A percentile compares a stretch with the other conserved stretches of the same genome.
These are phyloP conservation scores for Diaporthe vexans DNA, from an alignment of 2,329 filamentous ascomycete genomes.

Conservation along the genomic window DNA sequence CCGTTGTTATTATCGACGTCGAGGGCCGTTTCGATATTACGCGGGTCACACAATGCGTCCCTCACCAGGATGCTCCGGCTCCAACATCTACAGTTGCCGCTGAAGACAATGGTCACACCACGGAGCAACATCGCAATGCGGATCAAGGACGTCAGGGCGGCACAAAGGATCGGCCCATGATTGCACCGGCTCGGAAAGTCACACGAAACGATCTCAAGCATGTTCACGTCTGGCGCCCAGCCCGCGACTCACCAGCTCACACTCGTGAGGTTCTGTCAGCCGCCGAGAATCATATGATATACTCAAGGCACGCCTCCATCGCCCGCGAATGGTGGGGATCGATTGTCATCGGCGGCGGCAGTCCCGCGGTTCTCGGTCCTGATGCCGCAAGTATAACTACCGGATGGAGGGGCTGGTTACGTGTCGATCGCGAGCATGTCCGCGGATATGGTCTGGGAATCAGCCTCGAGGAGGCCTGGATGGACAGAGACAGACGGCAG, in stretches of 20 bases:
- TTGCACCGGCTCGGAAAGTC: constrained; percentile 37
- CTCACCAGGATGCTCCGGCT: constrained; percentile 18
- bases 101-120: constrained; percentile 10
- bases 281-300: constrained; percentile 65
- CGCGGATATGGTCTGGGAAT: constrained; percentile 55
- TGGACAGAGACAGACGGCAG: constrained; percentile 55
- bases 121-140: constrained; percentile 3
- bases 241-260: constrained; percentile 46
- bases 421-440: constrained; percentile 61
- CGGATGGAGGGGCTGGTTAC: constrained; percentile 66
- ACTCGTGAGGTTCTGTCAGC: constrained; percentile 54
- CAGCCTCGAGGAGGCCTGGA: constrained; percentile 61
- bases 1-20: constrained; percentile 68
- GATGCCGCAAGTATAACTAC: constrained; percentile 44
- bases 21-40: constrained; percentile 69
- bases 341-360: constrained; percentile 62
- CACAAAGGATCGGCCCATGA: neutral
- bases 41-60: constrained; percentile 54
- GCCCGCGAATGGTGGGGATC: constrained; percentile 71
- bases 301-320: constrained; percentile 59
- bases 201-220: constrained; percentile 59
- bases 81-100: neutral
- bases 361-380: constrained; percentile 45
- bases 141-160: neutral
- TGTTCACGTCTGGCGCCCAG: constrained; percentile 63